Evolutionary conservation across 2,329 filamentous ascomycete species (phyloP).

Genomic region (Aspergillus phoenicis): DNA sequence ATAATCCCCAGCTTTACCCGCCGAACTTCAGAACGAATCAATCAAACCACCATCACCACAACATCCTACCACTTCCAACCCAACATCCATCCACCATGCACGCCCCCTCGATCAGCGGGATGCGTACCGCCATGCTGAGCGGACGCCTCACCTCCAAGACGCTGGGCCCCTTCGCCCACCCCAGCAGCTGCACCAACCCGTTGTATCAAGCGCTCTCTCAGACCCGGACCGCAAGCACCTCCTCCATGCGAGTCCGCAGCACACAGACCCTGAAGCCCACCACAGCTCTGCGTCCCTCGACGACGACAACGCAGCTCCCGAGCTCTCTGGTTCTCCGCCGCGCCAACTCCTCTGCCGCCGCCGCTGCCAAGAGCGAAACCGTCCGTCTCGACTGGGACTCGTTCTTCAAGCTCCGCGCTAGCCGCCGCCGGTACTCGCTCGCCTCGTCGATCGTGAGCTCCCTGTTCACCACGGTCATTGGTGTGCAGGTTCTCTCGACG

Average conservation of each 20-base stretch:
- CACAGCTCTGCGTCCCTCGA: slow-evolving; percentile 14
- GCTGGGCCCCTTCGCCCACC: slow-evolving; percentile 27
- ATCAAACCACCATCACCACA: slow-evolving; percentile 5
- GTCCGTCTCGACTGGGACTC: slow-evolving; percentile 78
- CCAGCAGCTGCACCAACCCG: slow-evolving; percentile 20
- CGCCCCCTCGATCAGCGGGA: slow-evolving; percentile 28
- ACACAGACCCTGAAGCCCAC: slow-evolving; percentile 19
- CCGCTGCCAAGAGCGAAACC: slow-evolving; percentile 32
- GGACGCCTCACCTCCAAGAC: slow-evolving; percentile 30
- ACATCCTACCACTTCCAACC: neutral
- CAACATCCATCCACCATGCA: slow-evolving; percentile 28
- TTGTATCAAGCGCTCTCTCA: slow-evolving; percentile 28
- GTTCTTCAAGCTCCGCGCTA: slow-evolving; percentile 88
- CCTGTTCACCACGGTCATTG: slow-evolving; percentile 59
- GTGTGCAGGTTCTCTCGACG: slow-evolving; percentile 61
- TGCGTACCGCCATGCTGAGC: slow-evolving; percentile 36
- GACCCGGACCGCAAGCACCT: slow-evolving; percentile 28
- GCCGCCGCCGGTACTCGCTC: slow-evolving; percentile 80
- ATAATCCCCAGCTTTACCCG: slow-evolving; percentile 22
- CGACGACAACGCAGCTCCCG: slow-evolving; percentile 6
- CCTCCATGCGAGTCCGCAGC: slow-evolving; percentile 22
- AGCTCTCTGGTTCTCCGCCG: slow-evolving; percentile 21
- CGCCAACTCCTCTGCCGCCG: slow-evolving; percentile 31
- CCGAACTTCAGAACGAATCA: slow-evolving; percentile 2
- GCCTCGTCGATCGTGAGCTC: slow-evolving; percentile 71